Conservation (phyloP, 2,329 filamentous ascomycete genomes). For the Orbilia javanica region DNA sequence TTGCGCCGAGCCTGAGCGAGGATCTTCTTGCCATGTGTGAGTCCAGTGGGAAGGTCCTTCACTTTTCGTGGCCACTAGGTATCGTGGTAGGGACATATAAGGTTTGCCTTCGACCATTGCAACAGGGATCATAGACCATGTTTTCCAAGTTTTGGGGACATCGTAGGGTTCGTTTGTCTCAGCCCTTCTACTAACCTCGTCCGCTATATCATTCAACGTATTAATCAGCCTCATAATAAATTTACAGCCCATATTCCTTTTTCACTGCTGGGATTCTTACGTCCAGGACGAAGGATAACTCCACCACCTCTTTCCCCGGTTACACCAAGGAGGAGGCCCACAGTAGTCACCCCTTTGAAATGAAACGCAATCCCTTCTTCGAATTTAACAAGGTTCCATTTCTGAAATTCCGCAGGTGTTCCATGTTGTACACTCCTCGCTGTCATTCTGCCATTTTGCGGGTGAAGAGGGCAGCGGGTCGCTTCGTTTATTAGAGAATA, state of each 20-base stretch:
- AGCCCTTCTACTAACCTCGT: background rate
- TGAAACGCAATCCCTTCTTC: too few species aligned
- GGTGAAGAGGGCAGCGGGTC: background rate
- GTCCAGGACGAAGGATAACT: too few species aligned
- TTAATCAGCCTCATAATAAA: background rate
- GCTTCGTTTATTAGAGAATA: background rate
- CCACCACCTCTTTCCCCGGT: too few species aligned
- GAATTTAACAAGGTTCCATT: too few species aligned
- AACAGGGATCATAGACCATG: background rate
- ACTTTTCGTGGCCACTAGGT: background rate
- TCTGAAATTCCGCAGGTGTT: too few species aligned
- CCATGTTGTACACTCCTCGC: background rate
- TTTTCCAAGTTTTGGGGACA: background rate
- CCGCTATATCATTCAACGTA: background rate
- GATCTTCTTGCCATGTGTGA: background rate
- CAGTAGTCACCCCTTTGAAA: too few species aligned
- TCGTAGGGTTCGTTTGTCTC: background rate
- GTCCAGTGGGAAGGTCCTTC: background rate
- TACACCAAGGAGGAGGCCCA: too few species aligned
- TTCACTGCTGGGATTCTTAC: too few species aligned
- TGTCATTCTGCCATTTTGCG: background rate
- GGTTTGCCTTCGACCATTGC: background rate
- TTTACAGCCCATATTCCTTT: too few species aligned
- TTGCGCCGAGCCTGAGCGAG: background rate
- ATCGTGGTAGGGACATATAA: background rate